Base-by-base conservation (phyloP, 164 flowering plant species). In the Euptelea pleiosperma region DNA sequence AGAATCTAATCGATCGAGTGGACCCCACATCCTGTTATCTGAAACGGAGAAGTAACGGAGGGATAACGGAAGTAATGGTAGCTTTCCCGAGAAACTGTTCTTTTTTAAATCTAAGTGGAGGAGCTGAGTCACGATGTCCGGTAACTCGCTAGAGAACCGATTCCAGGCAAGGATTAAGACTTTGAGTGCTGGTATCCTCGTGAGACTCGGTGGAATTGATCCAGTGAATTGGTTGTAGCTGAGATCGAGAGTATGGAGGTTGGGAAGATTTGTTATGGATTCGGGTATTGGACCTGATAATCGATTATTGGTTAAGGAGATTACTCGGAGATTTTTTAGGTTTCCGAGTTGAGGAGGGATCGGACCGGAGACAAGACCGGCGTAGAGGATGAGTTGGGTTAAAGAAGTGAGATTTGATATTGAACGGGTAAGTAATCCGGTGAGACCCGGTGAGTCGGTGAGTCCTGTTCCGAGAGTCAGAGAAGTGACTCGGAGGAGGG, bases 171-270 rank as follows among this genome's bases (percentile, higher is more conserved):
- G 64, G 9, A 85, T 68, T 14, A 85, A 70, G 7, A 80, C 79
- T 34, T 66, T 75, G 12, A 87, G 74, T n/a, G 19, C 18, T 0
- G 73, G 59, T 21, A 75, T 15, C 6, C 0, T 12, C 1, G 75
- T 16, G 5, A 87, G 63, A 4, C 53, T 9, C 7, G 72, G 63
- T 0, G 95, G 89, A 55, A 84, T 44, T 6, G 64, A 7, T 0
- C 91, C 89, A 26, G 69, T 46, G 64, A 87, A 78, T n/a, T 45
- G 72, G 69, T 84, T 87, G 77, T 63, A 52, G 37, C 89, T 77
- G 47, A 87, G 78, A 54, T 87, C 95, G 37, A 87, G 80, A 0
- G 95, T 84, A 74, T 87, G 89, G 24, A 87, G 70, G 44, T 57
- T 46, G 2, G 43, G 62, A 6, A 85, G 80, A 1, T 29, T 0